These are phyloP conservation scores for Gynochthodes officinalis DNA, from an alignment of 257 asterid species.

Conservation along the genomic window DNA sequence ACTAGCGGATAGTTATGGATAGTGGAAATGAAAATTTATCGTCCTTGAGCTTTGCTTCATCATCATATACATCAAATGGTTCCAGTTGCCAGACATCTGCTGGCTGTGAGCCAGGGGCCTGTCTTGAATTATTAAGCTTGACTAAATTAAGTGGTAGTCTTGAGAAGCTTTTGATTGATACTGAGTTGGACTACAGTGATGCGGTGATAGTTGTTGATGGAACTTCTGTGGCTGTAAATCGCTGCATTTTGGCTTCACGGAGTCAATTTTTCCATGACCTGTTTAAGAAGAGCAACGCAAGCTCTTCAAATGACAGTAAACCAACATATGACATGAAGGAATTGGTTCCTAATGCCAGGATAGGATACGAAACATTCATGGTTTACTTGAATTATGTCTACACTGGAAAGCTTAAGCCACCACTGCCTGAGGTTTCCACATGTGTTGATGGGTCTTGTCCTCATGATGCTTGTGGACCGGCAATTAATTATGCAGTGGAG, in stretches of 20 bases:
- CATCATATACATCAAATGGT: constrained; percentile 59
- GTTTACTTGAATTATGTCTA: constrained; percentile 53
- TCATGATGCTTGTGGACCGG: constrained; percentile 86
- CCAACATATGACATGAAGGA: constrained; percentile 53
- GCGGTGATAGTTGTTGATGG: constrained; percentile 76
- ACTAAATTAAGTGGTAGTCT: constrained; percentile 51
- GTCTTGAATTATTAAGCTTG: constrained; percentile 53
- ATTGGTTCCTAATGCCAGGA: constrained; percentile 45
- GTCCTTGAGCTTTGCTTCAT: constrained; percentile 54
- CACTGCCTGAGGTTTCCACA: constrained; percentile 68
- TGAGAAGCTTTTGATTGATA: constrained; percentile 52
- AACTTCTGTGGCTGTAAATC: constrained; percentile 50
- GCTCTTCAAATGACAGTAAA: constrained; percentile 40
- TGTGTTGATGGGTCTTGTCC: constrained; percentile 76
- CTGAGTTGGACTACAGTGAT: constrained; percentile 65
- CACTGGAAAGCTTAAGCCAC: constrained; percentile 60
- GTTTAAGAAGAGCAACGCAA: constrained; percentile 31
- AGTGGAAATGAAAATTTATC: constrained; percentile 53
- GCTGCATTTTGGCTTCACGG: constrained; percentile 79
- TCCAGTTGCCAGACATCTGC: constrained; percentile 40
- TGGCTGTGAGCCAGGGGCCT: constrained; percentile 32
- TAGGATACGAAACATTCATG: constrained; percentile 58
- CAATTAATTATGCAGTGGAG: constrained; percentile 68
- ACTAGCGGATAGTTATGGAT: constrained; percentile 43
- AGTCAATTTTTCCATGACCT: constrained; percentile 41